Percentiles rank a stretch among this genome's conserved stretches.
These are phyloP conservation scores for Backusella circina DNA, from an alignment of 192 early-diverging fungal genomes.

Conservation along the genomic window DNA sequence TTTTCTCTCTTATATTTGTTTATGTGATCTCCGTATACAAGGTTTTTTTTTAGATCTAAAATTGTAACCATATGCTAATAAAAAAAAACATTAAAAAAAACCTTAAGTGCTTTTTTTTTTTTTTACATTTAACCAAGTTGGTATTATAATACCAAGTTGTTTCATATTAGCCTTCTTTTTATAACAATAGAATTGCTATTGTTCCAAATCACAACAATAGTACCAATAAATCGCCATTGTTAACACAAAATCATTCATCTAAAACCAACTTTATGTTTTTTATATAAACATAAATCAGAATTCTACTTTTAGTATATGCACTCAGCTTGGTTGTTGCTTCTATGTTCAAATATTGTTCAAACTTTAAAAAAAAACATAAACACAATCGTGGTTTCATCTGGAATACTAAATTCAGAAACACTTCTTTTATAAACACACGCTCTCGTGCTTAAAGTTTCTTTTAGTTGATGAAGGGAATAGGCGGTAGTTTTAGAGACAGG, in stretches of 20 bases:
- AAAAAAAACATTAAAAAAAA: neutral
- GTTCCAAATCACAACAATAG: neutral
- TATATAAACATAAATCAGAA: neutral
- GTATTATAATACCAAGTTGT: neutral
- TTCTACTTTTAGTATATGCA: neutral
- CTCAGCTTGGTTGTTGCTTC: neutral
- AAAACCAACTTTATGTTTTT: neutral
- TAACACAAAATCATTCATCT: neutral
- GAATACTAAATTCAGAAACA: neutral
- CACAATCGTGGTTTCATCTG: neutral
- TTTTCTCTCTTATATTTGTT: neutral
- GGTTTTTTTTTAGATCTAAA: neutral
- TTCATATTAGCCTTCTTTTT: neutral
- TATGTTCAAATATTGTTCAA: neutral
- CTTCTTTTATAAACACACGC: neutral
- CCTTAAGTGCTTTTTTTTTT: neutral
- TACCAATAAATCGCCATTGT: neutral
- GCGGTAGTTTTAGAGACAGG: neutral
- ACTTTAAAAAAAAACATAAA: neutral
- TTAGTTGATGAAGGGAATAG: neutral
- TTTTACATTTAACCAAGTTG: neutral
- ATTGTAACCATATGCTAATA: neutral
- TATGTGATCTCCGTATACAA: conserved; percentile 1
- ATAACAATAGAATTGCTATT: neutral
- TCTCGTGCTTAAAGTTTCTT: neutral